Evolutionary conservation across 768 basidiomycete genomes (phyloP), one percentile per base, ranked within the genome.

Genomic region (Paxillus ammoniavirescens): DNA sequence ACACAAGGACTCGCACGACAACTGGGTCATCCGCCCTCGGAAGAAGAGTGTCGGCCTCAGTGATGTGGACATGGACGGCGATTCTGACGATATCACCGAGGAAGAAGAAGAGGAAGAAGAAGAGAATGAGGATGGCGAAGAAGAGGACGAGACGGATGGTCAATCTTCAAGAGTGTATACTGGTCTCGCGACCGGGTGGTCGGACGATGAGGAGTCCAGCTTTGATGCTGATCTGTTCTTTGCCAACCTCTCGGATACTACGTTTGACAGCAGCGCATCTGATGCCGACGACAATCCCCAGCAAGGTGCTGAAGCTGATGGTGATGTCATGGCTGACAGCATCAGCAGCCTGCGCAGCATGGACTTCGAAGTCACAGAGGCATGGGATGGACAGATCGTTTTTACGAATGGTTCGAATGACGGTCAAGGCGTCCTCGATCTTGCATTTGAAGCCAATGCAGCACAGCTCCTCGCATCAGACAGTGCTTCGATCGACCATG

Each of bases 171-270:
- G 65, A 46, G 66, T 73, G 45, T 88, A 84, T 62, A 78, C 80
- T 38, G 87, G 86, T 45, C 77, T 89, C 44, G 84, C 80, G 45
- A 85, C 85, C 1, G 84, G 87, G 41, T 93, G 89, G 89, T 86
- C 86, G 38, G 86, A 87, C 17, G 87, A 85, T 53, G 89, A 80
- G 49, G 89, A 90, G 65, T 86, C 83, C 2, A 82, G 79, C 55
- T 89, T 90, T 61, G 91, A 93, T 60, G 91, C 91, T 9, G 89
- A 92, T 56, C 68, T 92, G 0, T 92, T 93, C 73, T 92, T 93
- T 62, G 82, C 86, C 51, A 87, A 90, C 63, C 80, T 92, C 40
- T 82, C 83, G 36, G 88, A 82, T 61, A 69, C 78, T 1, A 79
- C 77, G 18, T 61, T 65, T 8, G 78, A 73, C 49, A 66, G 65